Conservation (phyloP, 2,329 filamentous ascomycete genomes). For the Parascedosporium putredinis region DNA sequence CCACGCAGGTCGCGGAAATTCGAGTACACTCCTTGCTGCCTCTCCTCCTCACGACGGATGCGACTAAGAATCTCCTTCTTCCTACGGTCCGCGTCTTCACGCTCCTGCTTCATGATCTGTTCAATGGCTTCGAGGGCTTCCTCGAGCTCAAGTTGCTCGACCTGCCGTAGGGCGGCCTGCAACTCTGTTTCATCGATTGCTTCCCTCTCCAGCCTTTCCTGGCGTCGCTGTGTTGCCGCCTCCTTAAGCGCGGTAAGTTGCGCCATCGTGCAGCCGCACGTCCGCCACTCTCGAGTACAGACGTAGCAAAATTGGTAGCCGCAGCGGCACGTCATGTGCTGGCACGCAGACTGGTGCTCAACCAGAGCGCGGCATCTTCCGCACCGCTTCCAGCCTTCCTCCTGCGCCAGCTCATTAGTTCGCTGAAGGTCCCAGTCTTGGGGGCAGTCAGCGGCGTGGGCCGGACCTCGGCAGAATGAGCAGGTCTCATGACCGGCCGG, state of each 20-base stretch:
- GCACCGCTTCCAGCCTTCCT: conserved; percentile 67
- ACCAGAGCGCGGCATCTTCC: conserved; percentile 59
- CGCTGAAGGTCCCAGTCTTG: conserved; percentile 35
- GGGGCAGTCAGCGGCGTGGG: conserved; percentile 37
- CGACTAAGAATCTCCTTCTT: conserved; percentile 26
- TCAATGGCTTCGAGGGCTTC: conserved; percentile 31
- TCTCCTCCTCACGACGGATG: conserved; percentile 21
- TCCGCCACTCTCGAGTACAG: conserved; percentile 62
- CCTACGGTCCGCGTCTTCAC: conserved; percentile 29
- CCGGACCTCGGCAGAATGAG: conserved; percentile 35
- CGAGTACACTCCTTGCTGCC: conserved; percentile 20
- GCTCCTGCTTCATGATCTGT: conserved; percentile 26
- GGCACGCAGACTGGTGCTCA: conserved; percentile 69
- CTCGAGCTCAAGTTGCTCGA: conserved; percentile 38
- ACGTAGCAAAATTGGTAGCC: conserved; percentile 78
- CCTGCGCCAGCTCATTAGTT: conserved; percentile 51
- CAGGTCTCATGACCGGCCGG: conserved; percentile 35
- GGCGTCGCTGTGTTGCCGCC: conserved; percentile 23
- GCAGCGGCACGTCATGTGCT: conserved; percentile 81
- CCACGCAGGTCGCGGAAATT: conserved; percentile 28
- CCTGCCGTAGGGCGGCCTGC: conserved; percentile 29
- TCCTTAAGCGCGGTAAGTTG: conserved; percentile 32
- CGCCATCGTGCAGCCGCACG: conserved; percentile 51
- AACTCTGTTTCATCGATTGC: conserved; percentile 22
- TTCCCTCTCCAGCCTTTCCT: conserved; percentile 22